phyloP scores from a whole-genome alignment of 129 eudicot genomes.

The Rutidosis leptorrhynchoides region DNA sequence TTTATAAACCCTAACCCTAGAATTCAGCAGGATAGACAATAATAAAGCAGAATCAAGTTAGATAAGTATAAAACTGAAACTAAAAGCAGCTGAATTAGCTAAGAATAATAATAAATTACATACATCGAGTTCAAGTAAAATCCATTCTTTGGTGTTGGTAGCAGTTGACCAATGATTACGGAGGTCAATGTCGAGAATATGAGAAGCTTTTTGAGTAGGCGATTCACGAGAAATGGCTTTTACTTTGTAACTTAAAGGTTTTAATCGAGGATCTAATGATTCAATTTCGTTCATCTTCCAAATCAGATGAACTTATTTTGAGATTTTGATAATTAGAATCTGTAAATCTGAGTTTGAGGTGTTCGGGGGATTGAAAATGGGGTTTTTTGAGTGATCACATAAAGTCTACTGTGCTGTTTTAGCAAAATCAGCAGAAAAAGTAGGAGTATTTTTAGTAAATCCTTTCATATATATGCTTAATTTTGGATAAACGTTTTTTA shows the following conservation, averaged over 20 bases:
- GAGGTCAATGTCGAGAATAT: conserved; percentile 81
- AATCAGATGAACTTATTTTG: neutral
- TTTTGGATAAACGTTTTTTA: no score
- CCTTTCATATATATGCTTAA: no score
- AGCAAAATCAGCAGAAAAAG: no score
- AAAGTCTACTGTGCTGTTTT: no score
- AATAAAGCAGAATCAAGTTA: no score
- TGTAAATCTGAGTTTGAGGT: conserved; percentile 15
- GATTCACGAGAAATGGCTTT: conserved; percentile 85
- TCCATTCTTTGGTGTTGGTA: conserved; percentile 96
- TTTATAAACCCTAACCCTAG: no score
- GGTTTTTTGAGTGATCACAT: no score
- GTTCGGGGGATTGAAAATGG: neutral
- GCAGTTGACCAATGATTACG: conserved; percentile 98
- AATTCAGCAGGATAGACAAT: no score
- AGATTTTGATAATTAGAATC: neutral
- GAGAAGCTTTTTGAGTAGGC: conserved; percentile 67
- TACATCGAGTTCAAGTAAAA: conserved; percentile 85
- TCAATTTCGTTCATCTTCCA: conserved; percentile 60
- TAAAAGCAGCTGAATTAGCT: conserved; percentile 7
- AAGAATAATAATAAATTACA: neutral
- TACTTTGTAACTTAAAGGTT: conserved; percentile 72
- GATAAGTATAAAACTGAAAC: conserved; percentile 1
- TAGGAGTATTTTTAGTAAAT: no score
- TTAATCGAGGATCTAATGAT: conserved; percentile 62